Percentiles rank a stretch among this genome's conserved stretches.
phyloP scores from a whole-genome alignment of 1,139 yeast genomes.

The Blastobotrys proliferans region DNA sequence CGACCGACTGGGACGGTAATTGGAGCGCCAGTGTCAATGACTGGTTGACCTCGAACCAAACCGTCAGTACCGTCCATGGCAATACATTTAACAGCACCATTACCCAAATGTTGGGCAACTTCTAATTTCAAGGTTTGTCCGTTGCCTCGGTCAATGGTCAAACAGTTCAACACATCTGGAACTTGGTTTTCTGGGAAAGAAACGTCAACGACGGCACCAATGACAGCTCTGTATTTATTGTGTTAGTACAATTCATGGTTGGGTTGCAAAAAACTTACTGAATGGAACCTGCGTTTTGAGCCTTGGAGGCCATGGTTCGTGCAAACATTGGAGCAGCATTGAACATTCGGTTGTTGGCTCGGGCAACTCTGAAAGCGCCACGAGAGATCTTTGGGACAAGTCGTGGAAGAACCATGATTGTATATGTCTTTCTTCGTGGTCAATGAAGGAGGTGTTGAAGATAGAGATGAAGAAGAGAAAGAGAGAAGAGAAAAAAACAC shows the following conservation, averaged over 20 bases:
- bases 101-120: conserved; percentile 99
- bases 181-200: conserved; percentile 96
- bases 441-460: background rate
- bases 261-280: conserved; percentile 47
- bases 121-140: conserved; percentile 81
- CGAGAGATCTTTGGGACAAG: conserved; percentile 86
- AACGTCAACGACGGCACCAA: conserved; percentile 99
- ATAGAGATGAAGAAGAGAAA: conserved; percentile 1
- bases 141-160: conserved; percentile 68
- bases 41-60: conserved; percentile 95
- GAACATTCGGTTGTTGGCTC: conserved; percentile 65
- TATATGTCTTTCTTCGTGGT: conserved; percentile 1
- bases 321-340: conserved; percentile 23
- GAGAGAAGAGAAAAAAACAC: conserved; percentile 6
- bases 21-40: conserved; percentile 95
- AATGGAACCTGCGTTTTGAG: conserved; percentile 80
- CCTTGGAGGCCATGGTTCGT: conserved; percentile 83
- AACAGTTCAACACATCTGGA: conserved; percentile 96
- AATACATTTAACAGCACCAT: conserved; percentile 99
- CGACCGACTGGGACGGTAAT: conserved; percentile 99
- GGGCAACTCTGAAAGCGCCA: conserved; percentile 86
- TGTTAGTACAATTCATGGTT: background rate
- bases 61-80: conserved; percentile 99
- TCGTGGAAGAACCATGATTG: conserved; percentile 61
- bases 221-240: conserved; percentile 66